A percentile compares a stretch with the other conserved stretches of the same genome.
Conservation (phyloP, 805 yeast species). For the Kazachstania bromeliacearum region DNA sequence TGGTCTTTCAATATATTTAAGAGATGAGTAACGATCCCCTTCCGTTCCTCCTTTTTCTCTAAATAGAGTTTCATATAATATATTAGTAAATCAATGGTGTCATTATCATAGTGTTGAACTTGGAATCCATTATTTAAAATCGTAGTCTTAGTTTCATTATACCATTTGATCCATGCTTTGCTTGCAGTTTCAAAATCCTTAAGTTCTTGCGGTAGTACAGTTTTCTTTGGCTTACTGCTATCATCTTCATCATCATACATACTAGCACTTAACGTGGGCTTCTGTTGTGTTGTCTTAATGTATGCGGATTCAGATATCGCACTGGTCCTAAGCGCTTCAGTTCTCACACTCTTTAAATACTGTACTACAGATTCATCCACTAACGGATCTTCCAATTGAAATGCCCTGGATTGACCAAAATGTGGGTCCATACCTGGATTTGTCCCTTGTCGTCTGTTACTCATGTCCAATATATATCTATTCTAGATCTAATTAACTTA, state of each 20-base stretch:
- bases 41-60: constrained; percentile 5
- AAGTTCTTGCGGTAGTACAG: background rate
- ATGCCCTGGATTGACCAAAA: constrained; percentile 26
- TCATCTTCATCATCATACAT: constrained; percentile 20
- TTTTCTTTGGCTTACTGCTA: background rate
- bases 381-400: constrained; percentile 15
- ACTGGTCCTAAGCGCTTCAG: constrained; percentile 22
- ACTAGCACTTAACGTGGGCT: constrained; percentile 11
- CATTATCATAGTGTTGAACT: constrained; percentile 14
- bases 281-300: background rate
- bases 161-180: constrained; percentile 12
- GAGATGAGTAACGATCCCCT: constrained; percentile 11
- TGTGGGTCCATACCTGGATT: constrained; percentile 12
- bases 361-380: constrained; percentile 22
- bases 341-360: constrained; percentile 21
- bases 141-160: constrained; percentile 1
- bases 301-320: background rate
- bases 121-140: constrained; percentile 3
- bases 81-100: constrained; percentile 14
- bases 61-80: constrained; percentile 14
- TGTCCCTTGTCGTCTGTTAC: constrained; percentile 1
- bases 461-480: too few species aligned
- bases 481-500: too few species aligned
- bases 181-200: background rate
- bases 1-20: constrained; percentile 12